These are phyloP conservation scores for Vaccinium vitisidaea DNA, from an alignment of 148 eudicot species.

Conservation along the genomic window DNA sequence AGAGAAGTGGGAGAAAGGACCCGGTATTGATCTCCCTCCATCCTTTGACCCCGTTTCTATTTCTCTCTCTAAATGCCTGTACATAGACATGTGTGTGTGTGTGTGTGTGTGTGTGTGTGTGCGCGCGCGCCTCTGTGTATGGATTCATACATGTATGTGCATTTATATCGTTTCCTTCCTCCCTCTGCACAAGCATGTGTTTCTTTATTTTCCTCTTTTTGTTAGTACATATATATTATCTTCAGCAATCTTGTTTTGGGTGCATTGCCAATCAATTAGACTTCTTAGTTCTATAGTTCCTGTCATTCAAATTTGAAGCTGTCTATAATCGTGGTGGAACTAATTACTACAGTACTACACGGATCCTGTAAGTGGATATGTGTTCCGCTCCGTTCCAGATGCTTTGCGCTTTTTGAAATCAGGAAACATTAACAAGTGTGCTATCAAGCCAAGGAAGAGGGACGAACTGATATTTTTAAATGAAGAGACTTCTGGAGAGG, in stretches of 20 bases:
- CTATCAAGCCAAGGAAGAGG: slow-evolving; percentile 52
- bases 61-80: not conserved
- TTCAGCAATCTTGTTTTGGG: not conserved
- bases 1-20: slow-evolving; percentile 37
- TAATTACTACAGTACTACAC: slow-evolving; percentile 40
- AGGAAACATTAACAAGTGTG: slow-evolving; percentile 58
- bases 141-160: not conserved
- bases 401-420: slow-evolving; percentile 65
- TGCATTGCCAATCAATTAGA: not conserved
- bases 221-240: not conserved
- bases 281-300: not conserved
- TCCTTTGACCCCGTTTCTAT: not conserved
- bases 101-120: not conserved
- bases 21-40: slow-evolving; percentile 39
- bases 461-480: slow-evolving; percentile 29
- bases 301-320: not conserved
- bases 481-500: slow-evolving; percentile 41
- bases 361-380: slow-evolving; percentile 53
- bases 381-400: slow-evolving; percentile 64
- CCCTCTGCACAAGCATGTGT: not conserved
- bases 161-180: not conserved
- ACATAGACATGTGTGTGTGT: not conserved
- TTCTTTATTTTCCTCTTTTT: not conserved
- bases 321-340: slow-evolving; percentile 5
- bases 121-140: not conserved